Evolutionary conservation across 192 early-diverging fungal species (phyloP).

Genomic region (Gamsiella multidivaricata): DNA sequence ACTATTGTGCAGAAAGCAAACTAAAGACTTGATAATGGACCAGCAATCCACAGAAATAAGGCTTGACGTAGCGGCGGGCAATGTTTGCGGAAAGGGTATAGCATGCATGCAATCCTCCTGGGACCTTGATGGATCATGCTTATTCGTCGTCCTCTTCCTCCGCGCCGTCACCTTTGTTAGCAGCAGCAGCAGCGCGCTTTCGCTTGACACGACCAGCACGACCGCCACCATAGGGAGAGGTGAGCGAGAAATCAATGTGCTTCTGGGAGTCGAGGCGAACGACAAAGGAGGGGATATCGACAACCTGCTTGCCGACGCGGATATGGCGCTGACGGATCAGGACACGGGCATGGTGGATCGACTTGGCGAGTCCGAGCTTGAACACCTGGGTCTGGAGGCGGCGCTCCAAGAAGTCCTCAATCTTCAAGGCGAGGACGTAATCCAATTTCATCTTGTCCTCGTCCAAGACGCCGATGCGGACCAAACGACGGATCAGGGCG

Average conservation of each 20-base stretch:
- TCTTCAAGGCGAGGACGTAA: slow-evolving; percentile 96
- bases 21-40: too few species aligned
- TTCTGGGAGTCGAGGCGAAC: slow-evolving; percentile 78
- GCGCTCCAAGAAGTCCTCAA: slow-evolving; percentile 98
- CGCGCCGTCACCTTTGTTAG: slow-evolving; percentile 64
- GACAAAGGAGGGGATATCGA: slow-evolving; percentile 95
- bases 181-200: slow-evolving; percentile 85
- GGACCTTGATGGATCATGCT: not conserved
- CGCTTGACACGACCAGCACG: slow-evolving; percentile 97
- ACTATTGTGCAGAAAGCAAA: too few species aligned
- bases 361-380: slow-evolving; percentile 96
- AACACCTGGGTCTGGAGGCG: slow-evolving; percentile 98
- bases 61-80: slow-evolving; percentile 25
- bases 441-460: slow-evolving; percentile 98
- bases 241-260: slow-evolving; percentile 76
- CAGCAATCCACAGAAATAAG: too few species aligned
- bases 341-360: slow-evolving; percentile 98
- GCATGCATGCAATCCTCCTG: not conserved
- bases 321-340: slow-evolving; percentile 98
- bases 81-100: not conserved
- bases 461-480: slow-evolving; percentile 97
- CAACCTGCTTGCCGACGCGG: slow-evolving; percentile 96
- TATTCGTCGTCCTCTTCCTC: slow-evolving; percentile 66
- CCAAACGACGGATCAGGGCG: slow-evolving; percentile 97
- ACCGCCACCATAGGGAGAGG: slow-evolving; percentile 96